Evolutionary conservation across 2,329 filamentous ascomycete genomes (phyloP).

Genomic region (Aspergillus sergii): DNA sequence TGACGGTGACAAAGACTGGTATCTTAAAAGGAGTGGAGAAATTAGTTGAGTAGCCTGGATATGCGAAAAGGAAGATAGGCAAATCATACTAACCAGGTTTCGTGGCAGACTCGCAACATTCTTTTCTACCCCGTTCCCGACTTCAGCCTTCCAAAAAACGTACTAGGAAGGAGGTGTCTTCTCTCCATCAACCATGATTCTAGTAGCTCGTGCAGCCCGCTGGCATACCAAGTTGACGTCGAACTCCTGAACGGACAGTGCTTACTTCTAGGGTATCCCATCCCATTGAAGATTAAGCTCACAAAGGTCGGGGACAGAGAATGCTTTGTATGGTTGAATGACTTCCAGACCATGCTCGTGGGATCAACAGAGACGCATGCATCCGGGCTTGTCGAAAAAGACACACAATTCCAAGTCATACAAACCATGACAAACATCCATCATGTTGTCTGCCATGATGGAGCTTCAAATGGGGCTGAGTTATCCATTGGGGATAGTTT

Average conservation of each 20-base stretch:
- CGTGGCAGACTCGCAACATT: not conserved
- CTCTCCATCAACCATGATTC: not conserved
- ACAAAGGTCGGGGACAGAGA: slow-evolving; percentile 1
- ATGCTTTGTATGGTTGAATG: slow-evolving; percentile 10
- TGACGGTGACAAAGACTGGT: slow-evolving; percentile 6
- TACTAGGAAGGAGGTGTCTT: not conserved
- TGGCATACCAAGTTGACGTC: slow-evolving; percentile 8
- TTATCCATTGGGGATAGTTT: not conserved
- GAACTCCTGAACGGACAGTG: slow-evolving; percentile 19
- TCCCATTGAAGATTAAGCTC: slow-evolving; percentile 18
- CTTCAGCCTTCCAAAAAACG: not conserved
- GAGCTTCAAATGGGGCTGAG: not conserved
- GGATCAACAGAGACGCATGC: slow-evolving; percentile 21
- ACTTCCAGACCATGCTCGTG: slow-evolving; percentile 25
- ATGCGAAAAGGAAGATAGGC: not conserved
- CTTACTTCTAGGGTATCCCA: slow-evolving; percentile 12
- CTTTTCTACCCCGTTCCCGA: not conserved
- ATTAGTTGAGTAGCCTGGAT: slow-evolving; percentile 12
- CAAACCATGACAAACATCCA: slow-evolving; percentile 20
- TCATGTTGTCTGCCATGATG: not conserved
- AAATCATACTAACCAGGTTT: not conserved
- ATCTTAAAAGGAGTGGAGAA: slow-evolving; percentile 6
- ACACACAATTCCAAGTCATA: slow-evolving; percentile 15
- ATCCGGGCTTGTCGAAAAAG: slow-evolving; percentile 6
- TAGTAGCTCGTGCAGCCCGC: not conserved